These are phyloP conservation scores for Alternaria dauci DNA, from an alignment of 2,329 filamentous ascomycete species.

Conservation along the genomic window DNA sequence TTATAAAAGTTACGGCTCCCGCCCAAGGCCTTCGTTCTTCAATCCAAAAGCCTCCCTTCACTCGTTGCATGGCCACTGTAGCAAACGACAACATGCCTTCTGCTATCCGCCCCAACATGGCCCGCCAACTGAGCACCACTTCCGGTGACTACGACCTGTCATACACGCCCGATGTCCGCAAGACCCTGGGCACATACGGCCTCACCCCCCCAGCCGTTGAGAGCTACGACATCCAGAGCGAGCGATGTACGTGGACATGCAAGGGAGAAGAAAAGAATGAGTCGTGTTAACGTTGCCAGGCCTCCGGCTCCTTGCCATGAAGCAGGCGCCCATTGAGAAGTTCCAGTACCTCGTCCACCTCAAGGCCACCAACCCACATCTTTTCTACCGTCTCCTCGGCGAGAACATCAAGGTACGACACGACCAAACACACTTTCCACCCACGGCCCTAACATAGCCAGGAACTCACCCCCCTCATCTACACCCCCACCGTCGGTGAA, in stretches of 20 bases:
- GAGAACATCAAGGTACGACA: slow-evolving; percentile 68
- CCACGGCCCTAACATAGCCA: slow-evolving; percentile 44
- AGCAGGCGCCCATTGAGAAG: slow-evolving; percentile 77
- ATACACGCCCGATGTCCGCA: slow-evolving; percentile 59
- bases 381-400: slow-evolving; percentile 83
- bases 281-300: slow-evolving; percentile 61
- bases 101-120: slow-evolving; percentile 49
- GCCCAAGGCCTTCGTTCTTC: slow-evolving; percentile 27
- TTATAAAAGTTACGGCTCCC: slow-evolving; percentile 47
- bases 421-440: neutral
- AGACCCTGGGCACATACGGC: slow-evolving; percentile 61
- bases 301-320: slow-evolving; percentile 76
- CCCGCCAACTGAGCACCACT: slow-evolving; percentile 52
- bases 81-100: slow-evolving; percentile 45
- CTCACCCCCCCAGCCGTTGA: slow-evolving; percentile 61
- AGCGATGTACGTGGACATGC: slow-evolving; percentile 55
- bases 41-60: slow-evolving; percentile 24
- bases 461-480: slow-evolving; percentile 84
- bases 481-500: slow-evolving; percentile 91
- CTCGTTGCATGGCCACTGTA: slow-evolving; percentile 47
- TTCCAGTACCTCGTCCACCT: slow-evolving; percentile 82
- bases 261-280: neutral
- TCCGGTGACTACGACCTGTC: slow-evolving; percentile 61
- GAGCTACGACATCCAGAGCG: slow-evolving; percentile 59
- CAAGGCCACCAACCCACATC: slow-evolving; percentile 77